Base-by-base conservation (phyloP, 1,139 yeast species). In the Yamadazyma songkhlaensis region DNA sequence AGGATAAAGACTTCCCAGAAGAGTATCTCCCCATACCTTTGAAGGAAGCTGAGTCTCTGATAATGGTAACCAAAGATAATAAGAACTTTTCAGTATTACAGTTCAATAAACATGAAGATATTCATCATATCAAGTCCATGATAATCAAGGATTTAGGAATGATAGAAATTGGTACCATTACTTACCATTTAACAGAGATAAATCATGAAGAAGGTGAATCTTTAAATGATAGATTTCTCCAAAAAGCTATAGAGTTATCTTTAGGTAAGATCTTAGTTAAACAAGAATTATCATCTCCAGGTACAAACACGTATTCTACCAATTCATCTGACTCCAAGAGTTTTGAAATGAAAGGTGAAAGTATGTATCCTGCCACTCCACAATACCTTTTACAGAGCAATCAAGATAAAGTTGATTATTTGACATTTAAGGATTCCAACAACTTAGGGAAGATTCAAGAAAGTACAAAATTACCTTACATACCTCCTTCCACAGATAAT, bases 141-240 rank as follows among this genome's bases (percentile, higher is more conserved):
- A 60, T 82, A 10, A 59, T 69, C 1, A 55, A 60, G 2, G 62
- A 62, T 3, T 53, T 81, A 15, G 72, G 63, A 6, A 50, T 80
- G 13, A 57, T 64, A 6, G 63, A 67, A 9, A 57, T 61, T 5
- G 76, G 75, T 0, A 31, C 35, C 3, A 59, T 77, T 24, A 60
- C 79, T 0, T 66, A 82, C 33, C 89, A 83, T 50, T 59, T 88
- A 45, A 85, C 95, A 0, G 95, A 88, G 33, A 79, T 81, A 54
- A 78, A 79, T 11, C 71, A 81, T 34, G 67, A 67, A 3, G 77
- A 78, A 32, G 96, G 96, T 4, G 76, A 68, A 3, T 70, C 81
- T 0, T 58, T 89, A 13, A 65, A 80, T 1, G 67, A 85, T 25
- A 54, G 62, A 2, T 50, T 81, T 2, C 49, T 66, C 2, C 49